Conservation (phyloP, 1,139 yeast genomes). For the Debaryomyces robertsiae region DNA sequence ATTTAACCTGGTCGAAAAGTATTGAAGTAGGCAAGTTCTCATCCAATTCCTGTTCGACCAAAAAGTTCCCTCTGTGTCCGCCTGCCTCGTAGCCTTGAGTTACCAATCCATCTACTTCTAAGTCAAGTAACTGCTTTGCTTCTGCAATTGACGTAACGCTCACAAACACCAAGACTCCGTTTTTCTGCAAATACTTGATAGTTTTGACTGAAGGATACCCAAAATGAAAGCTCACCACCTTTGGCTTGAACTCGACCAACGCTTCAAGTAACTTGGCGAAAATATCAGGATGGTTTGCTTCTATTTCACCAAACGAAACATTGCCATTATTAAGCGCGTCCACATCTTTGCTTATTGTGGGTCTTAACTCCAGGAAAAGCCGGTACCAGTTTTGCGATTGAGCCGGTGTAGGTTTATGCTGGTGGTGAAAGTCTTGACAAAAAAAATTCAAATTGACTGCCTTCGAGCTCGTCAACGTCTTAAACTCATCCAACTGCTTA, state of each 20-base stretch:
- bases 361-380: constrained; percentile 18
- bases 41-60: constrained; percentile 27
- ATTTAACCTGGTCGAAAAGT: constrained; percentile 29
- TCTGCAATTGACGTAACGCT: constrained; percentile 46
- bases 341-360: constrained; percentile 1
- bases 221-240: constrained; percentile 52
- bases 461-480: constrained; percentile 13
- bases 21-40: constrained; percentile 37
- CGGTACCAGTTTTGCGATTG: constrained; percentile 29
- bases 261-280: constrained; percentile 17
- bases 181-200: constrained; percentile 42
- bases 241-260: constrained; percentile 19
- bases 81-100: constrained; percentile 59
- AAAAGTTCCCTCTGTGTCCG: constrained; percentile 54
- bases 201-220: constrained; percentile 44
- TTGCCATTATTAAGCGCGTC: constrained; percentile 26
- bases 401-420: constrained; percentile 18
- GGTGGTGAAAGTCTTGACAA: constrained; percentile 32
- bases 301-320: constrained; percentile 40
- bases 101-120: constrained; percentile 43
- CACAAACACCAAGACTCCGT: constrained; percentile 55
- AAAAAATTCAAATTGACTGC: constrained; percentile 51
- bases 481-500: constrained; percentile 19
- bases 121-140: constrained; percentile 26
- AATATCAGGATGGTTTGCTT: constrained; percentile 13